Percentiles rank a stretch among this genome's conserved stretches.
phyloP scores from a whole-genome alignment of 495 filamentous ascomycete genomes.

The Mycothermus thermophilus region DNA sequence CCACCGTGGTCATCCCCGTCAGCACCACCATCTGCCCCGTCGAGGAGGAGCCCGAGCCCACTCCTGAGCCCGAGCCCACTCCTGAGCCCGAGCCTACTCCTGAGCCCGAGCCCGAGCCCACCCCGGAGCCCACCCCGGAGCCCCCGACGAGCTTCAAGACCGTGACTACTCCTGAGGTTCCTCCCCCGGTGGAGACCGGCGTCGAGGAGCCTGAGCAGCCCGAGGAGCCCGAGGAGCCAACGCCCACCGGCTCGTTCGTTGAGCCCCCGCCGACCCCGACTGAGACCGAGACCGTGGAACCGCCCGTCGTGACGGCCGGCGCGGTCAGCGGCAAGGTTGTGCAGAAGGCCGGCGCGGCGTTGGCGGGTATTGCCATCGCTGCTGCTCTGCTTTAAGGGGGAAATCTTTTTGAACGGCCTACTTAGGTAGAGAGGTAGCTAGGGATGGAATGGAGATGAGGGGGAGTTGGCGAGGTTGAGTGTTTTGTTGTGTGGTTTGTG shows the following conservation, averaged over 20 bases:
- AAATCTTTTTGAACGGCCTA: too few species aligned
- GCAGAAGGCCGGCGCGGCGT: conserved; percentile 20
- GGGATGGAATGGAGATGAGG: too few species aligned
- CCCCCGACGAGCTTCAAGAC: conserved; percentile 5
- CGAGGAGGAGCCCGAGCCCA: too few species aligned
- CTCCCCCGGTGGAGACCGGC: conserved; percentile 7
- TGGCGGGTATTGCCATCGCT: conserved; percentile 21
- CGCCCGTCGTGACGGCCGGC: conserved; percentile 17
- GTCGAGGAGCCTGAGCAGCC: too few species aligned
- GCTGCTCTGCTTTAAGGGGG: conserved; percentile 17
- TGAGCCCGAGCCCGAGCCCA: conserved; percentile 9
- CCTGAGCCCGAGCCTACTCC: too few species aligned
- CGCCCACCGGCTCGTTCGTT: conserved; percentile 8
- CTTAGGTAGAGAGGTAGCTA: too few species aligned
- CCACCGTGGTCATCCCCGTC: conserved; percentile 20
- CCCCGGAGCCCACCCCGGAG: conserved; percentile 3
- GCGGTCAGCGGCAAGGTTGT: conserved; percentile 14
- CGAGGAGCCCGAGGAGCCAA: too few species aligned
- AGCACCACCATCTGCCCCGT: conserved; percentile 27
- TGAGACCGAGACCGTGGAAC: conserved; percentile 6
- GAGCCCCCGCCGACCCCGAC: conserved; percentile 9
- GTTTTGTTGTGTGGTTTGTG: too few species aligned
- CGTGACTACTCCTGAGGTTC: conserved; percentile 9
- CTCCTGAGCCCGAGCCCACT: too few species aligned
- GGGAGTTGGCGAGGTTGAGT: too few species aligned